phyloP scores from a whole-genome alignment of 2,329 filamentous ascomycete species.

The Stachybotrys echinatus region DNA sequence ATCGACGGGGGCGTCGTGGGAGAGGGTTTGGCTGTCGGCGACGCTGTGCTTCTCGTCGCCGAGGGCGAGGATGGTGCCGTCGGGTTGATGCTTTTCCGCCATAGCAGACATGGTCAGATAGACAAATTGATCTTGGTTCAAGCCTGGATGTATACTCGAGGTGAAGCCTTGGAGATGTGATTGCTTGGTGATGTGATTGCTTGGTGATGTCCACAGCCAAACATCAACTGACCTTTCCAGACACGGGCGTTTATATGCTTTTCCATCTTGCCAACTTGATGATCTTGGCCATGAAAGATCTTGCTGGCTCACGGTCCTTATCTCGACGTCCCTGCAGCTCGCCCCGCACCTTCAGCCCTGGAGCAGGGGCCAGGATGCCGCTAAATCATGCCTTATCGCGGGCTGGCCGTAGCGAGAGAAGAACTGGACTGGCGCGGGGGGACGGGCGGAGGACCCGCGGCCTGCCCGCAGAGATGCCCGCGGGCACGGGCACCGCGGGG shows the following conservation, averaged over 20 bases:
- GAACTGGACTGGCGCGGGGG: not conserved
- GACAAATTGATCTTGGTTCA: too few relatives aligned
- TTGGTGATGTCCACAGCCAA: too few relatives aligned
- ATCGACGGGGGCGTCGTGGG: not conserved
- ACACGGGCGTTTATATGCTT: not conserved
- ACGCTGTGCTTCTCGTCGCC: not conserved
- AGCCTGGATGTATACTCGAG: too few relatives aligned
- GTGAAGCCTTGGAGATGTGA: too few relatives aligned
- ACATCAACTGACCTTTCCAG: not conserved
- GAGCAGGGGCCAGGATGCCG: not conserved
- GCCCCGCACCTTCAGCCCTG: not conserved
- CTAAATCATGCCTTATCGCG: not conserved
- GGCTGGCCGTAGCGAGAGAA: not conserved
- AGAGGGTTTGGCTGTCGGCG: not conserved
- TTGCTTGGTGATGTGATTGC: too few relatives aligned
- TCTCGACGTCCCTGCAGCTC: not conserved
- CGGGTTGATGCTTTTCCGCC: not conserved
- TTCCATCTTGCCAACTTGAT: not conserved
- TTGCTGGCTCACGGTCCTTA: not conserved
- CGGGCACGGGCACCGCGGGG: not conserved
- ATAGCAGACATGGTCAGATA: not conserved
- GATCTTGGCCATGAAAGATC: not conserved
- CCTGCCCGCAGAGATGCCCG: not conserved
- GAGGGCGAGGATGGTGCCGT: conserved; percentile 1
- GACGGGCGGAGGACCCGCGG: too few relatives aligned